Conservation (phyloP, 148 eudicot species). For the Vaccinium darrowii region DNA sequence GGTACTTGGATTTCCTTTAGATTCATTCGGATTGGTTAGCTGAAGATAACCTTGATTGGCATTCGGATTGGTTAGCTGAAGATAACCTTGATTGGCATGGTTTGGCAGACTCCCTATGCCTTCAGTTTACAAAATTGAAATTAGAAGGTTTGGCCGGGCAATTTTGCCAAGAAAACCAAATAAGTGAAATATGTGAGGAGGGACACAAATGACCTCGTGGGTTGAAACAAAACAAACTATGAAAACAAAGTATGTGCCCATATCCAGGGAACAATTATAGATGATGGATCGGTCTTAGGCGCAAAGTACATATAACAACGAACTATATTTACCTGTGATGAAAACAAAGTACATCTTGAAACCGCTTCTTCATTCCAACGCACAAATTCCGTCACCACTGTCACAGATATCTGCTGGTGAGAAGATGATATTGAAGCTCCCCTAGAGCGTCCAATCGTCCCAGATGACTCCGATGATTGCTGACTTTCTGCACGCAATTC, state of each 20-base stretch:
- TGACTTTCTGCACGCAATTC: constrained; percentile 87
- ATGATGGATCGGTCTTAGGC: neutral
- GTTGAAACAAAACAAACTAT: neutral
- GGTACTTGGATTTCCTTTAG: neutral
- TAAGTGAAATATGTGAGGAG: neutral
- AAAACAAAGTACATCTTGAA: constrained; percentile 81
- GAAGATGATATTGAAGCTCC: constrained; percentile 82
- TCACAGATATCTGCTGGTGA: constrained; percentile 88
- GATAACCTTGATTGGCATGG: neutral
- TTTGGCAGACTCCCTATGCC: neutral
- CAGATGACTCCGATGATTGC: constrained; percentile 59
- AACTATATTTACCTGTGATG: constrained; percentile 60
- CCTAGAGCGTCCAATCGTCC: constrained; percentile 90
- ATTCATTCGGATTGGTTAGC: neutral
- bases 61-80: neutral
- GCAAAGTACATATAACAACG: neutral
- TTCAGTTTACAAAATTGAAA: neutral
- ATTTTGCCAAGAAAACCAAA: neutral
- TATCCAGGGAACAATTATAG: neutral
- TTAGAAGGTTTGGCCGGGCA: neutral
- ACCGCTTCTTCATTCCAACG: constrained; percentile 99
- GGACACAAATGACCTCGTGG: neutral
- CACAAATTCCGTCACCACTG: constrained; percentile 90
- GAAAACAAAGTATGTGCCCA: neutral
- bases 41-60: neutral